Evolutionary conservation across 768 basidiomycete species (phyloP).

Genomic region (Psilocybe cyanescens): DNA sequence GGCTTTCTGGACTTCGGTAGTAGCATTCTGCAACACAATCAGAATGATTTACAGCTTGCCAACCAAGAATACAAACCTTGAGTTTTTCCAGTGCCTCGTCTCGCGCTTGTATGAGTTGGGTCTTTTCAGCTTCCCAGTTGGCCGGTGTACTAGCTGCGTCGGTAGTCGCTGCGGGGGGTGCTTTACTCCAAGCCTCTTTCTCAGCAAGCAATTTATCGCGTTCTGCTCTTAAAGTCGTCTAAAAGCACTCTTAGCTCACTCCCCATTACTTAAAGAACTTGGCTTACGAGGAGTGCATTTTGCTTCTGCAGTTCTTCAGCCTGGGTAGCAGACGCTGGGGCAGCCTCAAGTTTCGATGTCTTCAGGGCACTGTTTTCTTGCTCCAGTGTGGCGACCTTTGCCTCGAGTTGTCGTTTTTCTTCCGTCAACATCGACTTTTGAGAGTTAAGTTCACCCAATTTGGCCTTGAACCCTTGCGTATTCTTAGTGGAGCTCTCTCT

Average conservation of each 20-base stretch:
- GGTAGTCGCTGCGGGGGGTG: slow-evolving; percentile 26
- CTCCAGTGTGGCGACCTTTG: slow-evolving; percentile 41
- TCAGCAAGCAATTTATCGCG: slow-evolving; percentile 65
- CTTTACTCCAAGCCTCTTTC: slow-evolving; percentile 49
- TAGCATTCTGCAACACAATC: slow-evolving; percentile 26
- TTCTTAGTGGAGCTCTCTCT: slow-evolving; percentile 34
- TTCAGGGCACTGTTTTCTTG: slow-evolving; percentile 35
- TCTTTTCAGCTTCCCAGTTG: slow-evolving; percentile 64
- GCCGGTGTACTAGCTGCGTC: slow-evolving; percentile 34
- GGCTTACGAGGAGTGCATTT: slow-evolving; percentile 40
- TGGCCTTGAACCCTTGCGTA: slow-evolving; percentile 30
- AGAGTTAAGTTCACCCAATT: slow-evolving; percentile 37
- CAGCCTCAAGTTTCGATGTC: slow-evolving; percentile 20
- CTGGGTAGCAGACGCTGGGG: slow-evolving; percentile 13
- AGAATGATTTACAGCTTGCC: neutral
- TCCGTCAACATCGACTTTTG: slow-evolving; percentile 37
- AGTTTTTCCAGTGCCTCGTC: slow-evolving; percentile 62
- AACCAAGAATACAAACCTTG: slow-evolving; percentile 44
- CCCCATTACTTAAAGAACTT: neutral
- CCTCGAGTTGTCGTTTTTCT: slow-evolving; percentile 42
- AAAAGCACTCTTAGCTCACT: neutral
- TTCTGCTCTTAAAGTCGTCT: slow-evolving; percentile 62
- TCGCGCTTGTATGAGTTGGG: slow-evolving; percentile 56
- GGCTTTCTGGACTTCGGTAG: slow-evolving; percentile 46
- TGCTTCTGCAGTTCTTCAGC: slow-evolving; percentile 33